These are phyloP conservation scores for Coleophoma crateriformis DNA, from an alignment of 2,329 filamentous ascomycete species.

Conservation along the genomic window DNA sequence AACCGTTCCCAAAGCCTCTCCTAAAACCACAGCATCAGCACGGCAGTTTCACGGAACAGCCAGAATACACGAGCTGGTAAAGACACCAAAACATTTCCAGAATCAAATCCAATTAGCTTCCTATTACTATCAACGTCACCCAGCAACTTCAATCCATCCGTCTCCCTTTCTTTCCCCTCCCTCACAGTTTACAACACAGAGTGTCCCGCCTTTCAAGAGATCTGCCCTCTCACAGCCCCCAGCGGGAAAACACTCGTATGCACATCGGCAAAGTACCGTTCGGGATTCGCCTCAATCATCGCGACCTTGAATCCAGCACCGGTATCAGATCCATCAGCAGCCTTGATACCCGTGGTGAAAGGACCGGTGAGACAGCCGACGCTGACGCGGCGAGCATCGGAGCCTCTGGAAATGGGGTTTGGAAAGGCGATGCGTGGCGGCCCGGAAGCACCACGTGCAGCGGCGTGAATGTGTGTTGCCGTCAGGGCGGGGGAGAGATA, in stretches of 20 bases:
- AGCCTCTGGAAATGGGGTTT: slow-evolving; percentile 29
- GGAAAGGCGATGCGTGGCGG: slow-evolving; percentile 41
- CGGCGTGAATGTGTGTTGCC: slow-evolving; percentile 45
- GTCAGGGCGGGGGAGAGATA: slow-evolving; percentile 40
- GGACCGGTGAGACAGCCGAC: slow-evolving; percentile 30
- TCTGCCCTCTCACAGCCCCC: slow-evolving; percentile 42
- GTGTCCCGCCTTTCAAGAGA: slow-evolving; percentile 14
- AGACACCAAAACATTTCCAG: too few relatives aligned
- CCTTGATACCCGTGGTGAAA: slow-evolving; percentile 35
- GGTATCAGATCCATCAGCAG: slow-evolving; percentile 34
- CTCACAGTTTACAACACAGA: too few relatives aligned
- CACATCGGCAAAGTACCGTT: slow-evolving; percentile 41
- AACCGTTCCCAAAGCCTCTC: too few relatives aligned
- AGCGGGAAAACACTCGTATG: slow-evolving; percentile 36
- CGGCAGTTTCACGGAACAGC: too few relatives aligned
- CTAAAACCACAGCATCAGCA: too few relatives aligned
- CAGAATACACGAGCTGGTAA: too few relatives aligned
- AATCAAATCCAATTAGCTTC: too few relatives aligned
- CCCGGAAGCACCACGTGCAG: slow-evolving; percentile 33
- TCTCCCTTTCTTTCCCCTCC: too few relatives aligned
- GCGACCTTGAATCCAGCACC: slow-evolving; percentile 38
- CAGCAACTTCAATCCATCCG: too few relatives aligned
- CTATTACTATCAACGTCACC: too few relatives aligned
- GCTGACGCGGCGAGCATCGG: slow-evolving; percentile 24
- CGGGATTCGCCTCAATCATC: slow-evolving; percentile 41